Evolutionary conservation across 352 stramenopile genomes (phyloP).

Genomic region (Pythium brassicae): DNA sequence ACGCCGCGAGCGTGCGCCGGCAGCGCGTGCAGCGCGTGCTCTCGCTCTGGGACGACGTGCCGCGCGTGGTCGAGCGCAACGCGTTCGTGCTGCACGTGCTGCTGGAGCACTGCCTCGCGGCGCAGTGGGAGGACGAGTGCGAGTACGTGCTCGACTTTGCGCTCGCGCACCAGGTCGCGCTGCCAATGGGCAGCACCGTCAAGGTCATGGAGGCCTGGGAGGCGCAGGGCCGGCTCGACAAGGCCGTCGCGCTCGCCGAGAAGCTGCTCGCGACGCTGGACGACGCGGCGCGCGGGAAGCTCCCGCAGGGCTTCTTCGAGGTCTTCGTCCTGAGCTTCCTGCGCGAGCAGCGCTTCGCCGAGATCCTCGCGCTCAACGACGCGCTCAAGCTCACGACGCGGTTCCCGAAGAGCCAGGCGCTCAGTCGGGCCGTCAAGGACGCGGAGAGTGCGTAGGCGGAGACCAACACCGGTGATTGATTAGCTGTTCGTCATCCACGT

Average conservation of each 20-base stretch:
- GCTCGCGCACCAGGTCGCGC: constrained; percentile 12
- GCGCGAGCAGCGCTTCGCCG: constrained; percentile 6
- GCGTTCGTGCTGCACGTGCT: constrained; percentile 47
- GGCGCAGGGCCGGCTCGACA: constrained; percentile 5
- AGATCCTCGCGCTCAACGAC: constrained; percentile 10
- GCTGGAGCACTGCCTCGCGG: constrained; percentile 29
- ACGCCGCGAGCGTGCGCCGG: constrained; percentile 15
- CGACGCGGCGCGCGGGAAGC: constrained; percentile 1
- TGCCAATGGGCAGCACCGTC: constrained; percentile 19
- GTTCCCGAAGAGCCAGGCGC: constrained; percentile 12
- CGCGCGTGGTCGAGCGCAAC: constrained; percentile 29
- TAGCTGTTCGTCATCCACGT: background rate
- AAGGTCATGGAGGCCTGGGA: constrained; percentile 16
- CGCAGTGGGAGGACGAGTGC: constrained; percentile 17
- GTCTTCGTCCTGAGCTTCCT: constrained; percentile 15
- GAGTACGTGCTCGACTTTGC: constrained; percentile 15
- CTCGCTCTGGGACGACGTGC: constrained; percentile 27
- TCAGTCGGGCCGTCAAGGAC: constrained; percentile 24
- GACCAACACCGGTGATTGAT: no score
- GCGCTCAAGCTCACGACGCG: constrained; percentile 12
- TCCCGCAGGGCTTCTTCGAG: constrained; percentile 20
- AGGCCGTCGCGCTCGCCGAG: constrained; percentile 9
- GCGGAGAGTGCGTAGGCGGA: constrained; percentile 22
- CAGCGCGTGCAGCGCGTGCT: constrained; percentile 28
- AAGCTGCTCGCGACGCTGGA: constrained; percentile 8